These are phyloP conservation scores for Boletales sp. DNA, from an alignment of 768 basidiomycete genomes.

Conservation along the genomic window DNA sequence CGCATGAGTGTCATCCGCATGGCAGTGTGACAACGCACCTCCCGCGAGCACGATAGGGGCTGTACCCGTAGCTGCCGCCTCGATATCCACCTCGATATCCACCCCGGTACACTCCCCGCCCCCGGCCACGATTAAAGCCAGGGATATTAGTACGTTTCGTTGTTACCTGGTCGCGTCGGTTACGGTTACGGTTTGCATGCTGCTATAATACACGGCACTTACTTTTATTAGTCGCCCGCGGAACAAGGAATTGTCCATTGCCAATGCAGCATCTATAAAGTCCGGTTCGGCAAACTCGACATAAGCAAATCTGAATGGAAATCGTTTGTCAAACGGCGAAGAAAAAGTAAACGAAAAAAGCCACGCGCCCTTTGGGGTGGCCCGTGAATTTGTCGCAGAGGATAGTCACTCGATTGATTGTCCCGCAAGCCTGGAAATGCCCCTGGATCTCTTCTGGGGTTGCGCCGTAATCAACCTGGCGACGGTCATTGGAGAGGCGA, in stretches of 20 bases:
- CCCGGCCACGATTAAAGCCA: conserved; percentile 81
- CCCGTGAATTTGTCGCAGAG: conserved; percentile 99
- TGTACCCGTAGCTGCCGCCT: conserved; percentile 51
- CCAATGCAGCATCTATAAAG: conserved; percentile 84
- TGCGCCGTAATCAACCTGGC: conserved; percentile 92
- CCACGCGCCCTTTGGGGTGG: conserved; percentile 88
- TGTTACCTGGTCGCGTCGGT: conserved; percentile 62
- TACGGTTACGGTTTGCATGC: conserved; percentile 1
- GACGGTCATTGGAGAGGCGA: conserved; percentile 8
- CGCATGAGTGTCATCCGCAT: conserved; percentile 6
- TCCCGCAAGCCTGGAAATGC: conserved; percentile 96
- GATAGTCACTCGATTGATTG: conserved; percentile 98
- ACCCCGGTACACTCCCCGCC: conserved; percentile 64
- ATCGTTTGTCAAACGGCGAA: conserved; percentile 6
- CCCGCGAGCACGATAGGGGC: conserved; percentile 63
- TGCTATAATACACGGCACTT: conserved; percentile 14
- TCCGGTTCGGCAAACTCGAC: conserved; percentile 96
- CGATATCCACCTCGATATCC: conserved; percentile 59
- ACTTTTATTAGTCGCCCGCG: conserved; percentile 91
- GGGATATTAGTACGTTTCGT: conserved; percentile 95
- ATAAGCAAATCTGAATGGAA: conserved; percentile 78
- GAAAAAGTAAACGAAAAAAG: conserved; percentile 13
- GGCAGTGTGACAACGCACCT: conserved; percentile 47
- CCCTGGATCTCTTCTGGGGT: conserved; percentile 98
- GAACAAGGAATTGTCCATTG: conserved; percentile 96